Evolutionary conservation across 2,329 filamentous ascomycete genomes (phyloP).

Genomic region (Penicillium expansum): DNA sequence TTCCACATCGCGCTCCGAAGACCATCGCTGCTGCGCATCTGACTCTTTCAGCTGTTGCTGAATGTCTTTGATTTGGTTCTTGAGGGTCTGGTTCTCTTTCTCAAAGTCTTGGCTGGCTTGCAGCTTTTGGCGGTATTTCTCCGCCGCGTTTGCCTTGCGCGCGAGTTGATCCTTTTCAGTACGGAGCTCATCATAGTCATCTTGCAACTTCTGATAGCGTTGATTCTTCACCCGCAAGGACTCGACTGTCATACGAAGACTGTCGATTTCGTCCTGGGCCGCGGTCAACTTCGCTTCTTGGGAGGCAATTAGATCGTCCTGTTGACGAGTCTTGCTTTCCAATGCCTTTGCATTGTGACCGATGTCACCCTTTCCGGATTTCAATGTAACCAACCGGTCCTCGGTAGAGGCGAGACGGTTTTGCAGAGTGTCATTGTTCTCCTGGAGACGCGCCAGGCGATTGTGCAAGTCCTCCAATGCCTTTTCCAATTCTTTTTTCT

Average conservation of each 20-base stretch:
- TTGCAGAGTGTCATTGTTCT: conserved; percentile 49
- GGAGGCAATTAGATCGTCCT: conserved; percentile 68
- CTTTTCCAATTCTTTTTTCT: conserved; percentile 51
- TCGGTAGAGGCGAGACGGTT: conserved; percentile 46
- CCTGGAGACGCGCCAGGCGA: conserved; percentile 56
- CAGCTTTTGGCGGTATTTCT: conserved; percentile 51
- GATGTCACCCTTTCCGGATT: conserved; percentile 47
- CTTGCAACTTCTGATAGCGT: conserved; percentile 47
- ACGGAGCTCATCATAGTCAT: conserved; percentile 51
- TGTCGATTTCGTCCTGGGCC: conserved; percentile 45
- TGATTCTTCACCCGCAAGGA: conserved; percentile 46
- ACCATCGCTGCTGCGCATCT: conserved; percentile 42
- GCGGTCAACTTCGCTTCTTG: conserved; percentile 66
- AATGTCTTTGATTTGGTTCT: conserved; percentile 46
- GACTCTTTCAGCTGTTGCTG: conserved; percentile 48
- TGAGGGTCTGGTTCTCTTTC: conserved; percentile 48
- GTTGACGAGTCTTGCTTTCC: conserved; percentile 56
- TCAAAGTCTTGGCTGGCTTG: conserved; percentile 50
- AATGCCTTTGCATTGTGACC: conserved; percentile 47
- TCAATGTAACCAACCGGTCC: conserved; percentile 53
- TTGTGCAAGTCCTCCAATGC: conserved; percentile 56
- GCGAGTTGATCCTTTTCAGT: conserved; percentile 47
- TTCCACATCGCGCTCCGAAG: conserved; percentile 42
- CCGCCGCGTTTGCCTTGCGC: conserved; percentile 49
- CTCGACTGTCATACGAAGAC: conserved; percentile 45